Conservation (phyloP, 2,329 filamentous ascomycete species). For the Plectosphaerella plurivora region DNA sequence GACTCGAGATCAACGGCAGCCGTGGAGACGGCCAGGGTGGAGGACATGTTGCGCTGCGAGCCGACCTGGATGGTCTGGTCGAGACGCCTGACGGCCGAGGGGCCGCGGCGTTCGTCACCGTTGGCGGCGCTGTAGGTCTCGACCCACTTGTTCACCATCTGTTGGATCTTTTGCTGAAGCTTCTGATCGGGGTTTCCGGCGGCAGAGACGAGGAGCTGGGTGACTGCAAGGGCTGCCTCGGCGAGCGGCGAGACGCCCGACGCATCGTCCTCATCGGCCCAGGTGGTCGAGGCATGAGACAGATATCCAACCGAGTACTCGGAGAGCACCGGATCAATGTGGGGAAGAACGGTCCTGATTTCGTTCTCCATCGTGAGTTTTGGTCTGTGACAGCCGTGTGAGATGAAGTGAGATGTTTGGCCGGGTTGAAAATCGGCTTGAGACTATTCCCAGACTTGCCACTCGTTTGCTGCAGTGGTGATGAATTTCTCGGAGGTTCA, state of each 20-base stretch:
- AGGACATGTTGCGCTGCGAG: constrained; percentile 91
- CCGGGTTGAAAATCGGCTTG: neutral
- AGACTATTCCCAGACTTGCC: too few relatives aligned
- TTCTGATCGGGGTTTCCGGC: constrained; percentile 72
- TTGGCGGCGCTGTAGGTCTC: constrained; percentile 71
- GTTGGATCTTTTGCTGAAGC: constrained; percentile 73
- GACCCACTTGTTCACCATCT: constrained; percentile 87
- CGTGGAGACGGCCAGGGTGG: constrained; percentile 82
- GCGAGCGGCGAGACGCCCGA: constrained; percentile 69
- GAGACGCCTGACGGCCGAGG: constrained; percentile 75
- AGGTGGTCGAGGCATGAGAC: constrained; percentile 84
- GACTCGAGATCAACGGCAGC: constrained; percentile 89
- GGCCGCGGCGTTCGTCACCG: constrained; percentile 66
- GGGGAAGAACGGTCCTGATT: constrained; percentile 77
- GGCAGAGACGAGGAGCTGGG: constrained; percentile 88
- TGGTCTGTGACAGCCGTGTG: neutral
- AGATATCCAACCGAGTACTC: constrained; percentile 94
- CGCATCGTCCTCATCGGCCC: constrained; percentile 68
- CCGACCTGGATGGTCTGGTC: constrained; percentile 95
- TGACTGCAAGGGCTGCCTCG: constrained; percentile 80
- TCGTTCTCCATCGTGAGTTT: constrained; percentile 70
- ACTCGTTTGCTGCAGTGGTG: too few relatives aligned
- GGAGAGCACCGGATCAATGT: constrained; percentile 82
- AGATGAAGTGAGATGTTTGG: neutral
- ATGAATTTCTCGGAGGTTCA: too few relatives aligned